These are phyloP conservation scores for Suillus sp. DNA, from an alignment of 768 basidiomycete species.

Conservation along the genomic window DNA sequence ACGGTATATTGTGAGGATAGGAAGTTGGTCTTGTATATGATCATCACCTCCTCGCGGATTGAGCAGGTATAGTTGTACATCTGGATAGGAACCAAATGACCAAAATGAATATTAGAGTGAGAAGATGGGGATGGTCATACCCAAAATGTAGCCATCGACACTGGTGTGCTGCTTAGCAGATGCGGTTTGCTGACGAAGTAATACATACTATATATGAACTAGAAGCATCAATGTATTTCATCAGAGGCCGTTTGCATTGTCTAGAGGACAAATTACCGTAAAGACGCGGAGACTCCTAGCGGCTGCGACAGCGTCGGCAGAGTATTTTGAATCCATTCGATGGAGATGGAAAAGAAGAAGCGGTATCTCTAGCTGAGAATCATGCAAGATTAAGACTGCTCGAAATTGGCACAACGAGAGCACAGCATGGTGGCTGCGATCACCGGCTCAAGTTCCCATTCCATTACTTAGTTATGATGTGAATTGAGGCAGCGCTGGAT, in stretches of 20 bases:
- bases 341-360: neutral
- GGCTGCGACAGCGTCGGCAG: neutral
- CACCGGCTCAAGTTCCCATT: neutral
- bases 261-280: neutral
- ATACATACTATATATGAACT: neutral
- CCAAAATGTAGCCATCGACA: constrained; percentile 12
- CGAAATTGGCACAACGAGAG: neutral
- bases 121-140: neutral
- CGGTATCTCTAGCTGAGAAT: neutral
- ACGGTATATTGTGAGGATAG: neutral
- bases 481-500: neutral
- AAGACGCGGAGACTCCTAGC: constrained; percentile 1
- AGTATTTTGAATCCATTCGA: constrained; percentile 1
- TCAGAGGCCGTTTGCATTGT: neutral
- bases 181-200: neutral
- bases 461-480: neutral
- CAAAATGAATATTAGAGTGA: neutral
- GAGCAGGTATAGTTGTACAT: constrained; percentile 6
- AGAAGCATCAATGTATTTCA: neutral
- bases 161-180: neutral
- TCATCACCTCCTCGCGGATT: constrained; percentile 2
- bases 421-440: neutral
- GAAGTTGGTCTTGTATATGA: neutral
- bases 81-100: neutral
- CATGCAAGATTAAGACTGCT: neutral